A percentile compares a stretch with the other conserved stretches of the same genome.
phyloP scores from a whole-genome alignment of 2,329 filamentous ascomycete genomes.

The Trichoderma aggressivum region DNA sequence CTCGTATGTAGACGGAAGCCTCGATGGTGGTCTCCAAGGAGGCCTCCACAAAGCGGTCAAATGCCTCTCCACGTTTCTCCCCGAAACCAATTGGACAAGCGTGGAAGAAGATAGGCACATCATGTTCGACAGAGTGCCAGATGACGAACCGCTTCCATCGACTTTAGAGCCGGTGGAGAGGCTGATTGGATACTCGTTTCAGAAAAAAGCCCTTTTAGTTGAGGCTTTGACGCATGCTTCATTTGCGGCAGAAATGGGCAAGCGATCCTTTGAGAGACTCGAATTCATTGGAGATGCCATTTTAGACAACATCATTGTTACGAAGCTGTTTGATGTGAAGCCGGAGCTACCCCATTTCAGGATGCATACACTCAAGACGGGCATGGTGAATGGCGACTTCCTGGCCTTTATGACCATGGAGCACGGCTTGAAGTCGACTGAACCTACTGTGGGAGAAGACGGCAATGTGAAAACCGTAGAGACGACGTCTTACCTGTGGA shows the following conservation, averaged over 20 bases:
- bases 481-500: slow-evolving; percentile 54
- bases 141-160: slow-evolving; percentile 35
- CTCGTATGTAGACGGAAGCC: slow-evolving; percentile 65
- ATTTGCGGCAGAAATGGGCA: slow-evolving; percentile 40
- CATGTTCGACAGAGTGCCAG: slow-evolving; percentile 43
- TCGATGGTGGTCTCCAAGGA: slow-evolving; percentile 43
- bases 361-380: slow-evolving; percentile 76
- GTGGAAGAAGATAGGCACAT: slow-evolving; percentile 39
- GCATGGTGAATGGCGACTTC: slow-evolving; percentile 76
- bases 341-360: slow-evolving; percentile 45
- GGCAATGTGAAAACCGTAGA: slow-evolving; percentile 23
- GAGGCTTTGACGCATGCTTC: slow-evolving; percentile 82
- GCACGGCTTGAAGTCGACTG: slow-evolving; percentile 24
- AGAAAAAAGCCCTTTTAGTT: slow-evolving; percentile 62
- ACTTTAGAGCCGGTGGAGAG: slow-evolving; percentile 54
- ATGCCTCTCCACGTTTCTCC: slow-evolving; percentile 66
- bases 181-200: slow-evolving; percentile 70
- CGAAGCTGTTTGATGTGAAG: slow-evolving; percentile 49
- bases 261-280: slow-evolving; percentile 61
- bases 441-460: slow-evolving; percentile 21
- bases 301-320: slow-evolving; percentile 73
- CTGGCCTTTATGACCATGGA: slow-evolving; percentile 72
- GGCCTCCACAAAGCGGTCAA: slow-evolving; percentile 59
- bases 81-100: slow-evolving; percentile 53
- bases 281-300: slow-evolving; percentile 88